Base-by-base conservation (phyloP, 768 basidiomycete genomes). In the Boletus pseudopeckii region DNA sequence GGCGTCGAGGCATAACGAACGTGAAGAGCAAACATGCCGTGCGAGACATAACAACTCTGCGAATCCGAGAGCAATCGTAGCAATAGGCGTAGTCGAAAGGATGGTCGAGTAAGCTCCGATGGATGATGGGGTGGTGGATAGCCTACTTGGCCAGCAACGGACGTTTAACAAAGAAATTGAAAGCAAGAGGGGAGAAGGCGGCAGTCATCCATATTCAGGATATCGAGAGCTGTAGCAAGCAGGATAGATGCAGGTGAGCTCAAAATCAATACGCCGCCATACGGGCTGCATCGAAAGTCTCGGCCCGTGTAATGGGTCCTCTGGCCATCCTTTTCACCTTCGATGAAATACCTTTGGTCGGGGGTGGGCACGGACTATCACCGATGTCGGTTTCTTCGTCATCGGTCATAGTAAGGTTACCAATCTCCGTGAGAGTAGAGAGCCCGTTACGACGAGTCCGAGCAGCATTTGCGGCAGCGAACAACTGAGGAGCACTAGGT, bases 321-420 rank as follows among this genome's bases (percentile, higher is more conserved):
- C 80, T 76, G 1, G 65, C 73, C 18, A 77, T 57, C 69, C 82
- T 84, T 72, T 84, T 88, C 64, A 72, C 75, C 67, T 85, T 85
- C 50, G 81, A 76, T 20, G 72, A 69, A 41, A 72, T 68, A 38
- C 72, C 74, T 64, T 86, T 89, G 33, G 78, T 82, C 11, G 87
- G 84, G 44, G 90, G 86, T 3, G 90, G 90, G 72, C 92, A 96
- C 5, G 92, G 92, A 62, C 91, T 93, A 62, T 90, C 90, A 14
- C 89, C 90, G 41, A 90, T 69, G 60, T 90, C 88, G 6, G 81
- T 82, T 50, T 89, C 88, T 41, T 86, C 88, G 52, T 89, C 89
- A 38, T 90, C 89, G 32, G 85, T 83, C 34, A 75, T 73, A 11
- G 80, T 80, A 9, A 75, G 72, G 61, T 83, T 83, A n/a, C 75